A percentile compares a stretch with the other conserved stretches of the same genome.
phyloP scores from a whole-genome alignment of 345 rosid species.

The Populus alba region DNA sequence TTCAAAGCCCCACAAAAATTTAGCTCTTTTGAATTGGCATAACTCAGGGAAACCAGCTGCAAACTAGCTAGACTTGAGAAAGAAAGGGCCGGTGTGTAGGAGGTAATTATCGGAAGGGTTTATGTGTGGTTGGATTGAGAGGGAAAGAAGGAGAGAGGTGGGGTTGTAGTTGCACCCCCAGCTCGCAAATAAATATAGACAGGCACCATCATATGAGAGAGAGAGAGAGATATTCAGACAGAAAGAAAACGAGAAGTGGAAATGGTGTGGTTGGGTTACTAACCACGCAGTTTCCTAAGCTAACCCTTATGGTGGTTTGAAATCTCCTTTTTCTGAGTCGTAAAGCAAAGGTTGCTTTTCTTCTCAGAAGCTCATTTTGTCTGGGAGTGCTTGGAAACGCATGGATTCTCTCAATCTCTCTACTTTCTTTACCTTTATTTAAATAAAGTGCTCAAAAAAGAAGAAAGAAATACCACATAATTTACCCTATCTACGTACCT shows the following conservation, averaged over 20 bases:
- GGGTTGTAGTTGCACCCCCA: slow-evolving; percentile 43
- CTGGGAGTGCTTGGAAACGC: slow-evolving; percentile 64
- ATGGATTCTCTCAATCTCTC: slow-evolving; percentile 55
- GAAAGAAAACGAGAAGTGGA: slow-evolving; percentile 16
- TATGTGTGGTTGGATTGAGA: slow-evolving; percentile 28
- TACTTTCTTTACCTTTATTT: slow-evolving; percentile 23
- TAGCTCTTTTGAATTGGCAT: slow-evolving; percentile 45
- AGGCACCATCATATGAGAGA: slow-evolving; percentile 29
- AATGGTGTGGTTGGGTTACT: slow-evolving; percentile 28
- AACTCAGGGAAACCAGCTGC: slow-evolving; percentile 39
- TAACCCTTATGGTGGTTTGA: slow-evolving; percentile 49
- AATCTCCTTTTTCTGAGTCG: slow-evolving; percentile 70
- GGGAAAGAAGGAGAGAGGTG: slow-evolving; percentile 51
- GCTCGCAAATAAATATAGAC: slow-evolving; percentile 60
- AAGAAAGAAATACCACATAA: background rate
- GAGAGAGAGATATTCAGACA: slow-evolving; percentile 22
- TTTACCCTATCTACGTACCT: background rate
- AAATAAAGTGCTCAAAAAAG: slow-evolving; percentile 9
- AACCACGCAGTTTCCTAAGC: slow-evolving; percentile 55
- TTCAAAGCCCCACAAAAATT: slow-evolving; percentile 35
- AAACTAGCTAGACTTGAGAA: slow-evolving; percentile 28
- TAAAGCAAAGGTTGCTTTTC: slow-evolving; percentile 69
- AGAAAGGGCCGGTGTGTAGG: background rate
- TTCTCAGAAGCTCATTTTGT: slow-evolving; percentile 69
- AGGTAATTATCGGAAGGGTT: slow-evolving; percentile 14